Conservation (phyloP, 164 flowering plant genomes). For the Nelumbo lutea region DNA sequence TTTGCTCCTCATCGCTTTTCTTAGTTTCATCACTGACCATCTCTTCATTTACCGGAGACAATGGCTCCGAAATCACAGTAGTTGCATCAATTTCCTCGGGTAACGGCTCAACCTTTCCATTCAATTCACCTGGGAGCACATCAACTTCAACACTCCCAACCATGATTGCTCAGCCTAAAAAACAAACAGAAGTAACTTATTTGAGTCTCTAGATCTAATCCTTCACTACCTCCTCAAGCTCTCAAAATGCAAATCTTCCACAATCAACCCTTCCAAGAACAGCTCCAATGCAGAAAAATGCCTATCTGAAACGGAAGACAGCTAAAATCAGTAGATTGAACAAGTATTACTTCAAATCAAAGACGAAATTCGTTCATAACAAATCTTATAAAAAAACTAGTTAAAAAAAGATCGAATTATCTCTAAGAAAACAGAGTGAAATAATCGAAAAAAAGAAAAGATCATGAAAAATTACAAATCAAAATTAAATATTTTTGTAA, state of each 20-base stretch:
- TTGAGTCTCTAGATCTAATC: neutral
- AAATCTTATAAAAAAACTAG: too few relatives aligned
- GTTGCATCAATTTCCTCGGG: slow-evolving; percentile 40
- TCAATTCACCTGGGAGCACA: neutral
- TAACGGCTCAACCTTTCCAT: slow-evolving; percentile 25
- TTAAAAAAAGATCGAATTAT: too few relatives aligned
- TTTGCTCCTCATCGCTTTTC: slow-evolving; percentile 14
- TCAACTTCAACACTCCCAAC: slow-evolving; percentile 22
- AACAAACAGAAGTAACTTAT: neutral
- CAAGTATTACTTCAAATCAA: too few relatives aligned
- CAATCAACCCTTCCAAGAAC: neutral
- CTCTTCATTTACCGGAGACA: slow-evolving; percentile 26
- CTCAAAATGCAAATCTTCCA: neutral
- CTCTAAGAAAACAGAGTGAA: too few relatives aligned
- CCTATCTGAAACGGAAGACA: neutral
- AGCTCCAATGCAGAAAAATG: neutral
- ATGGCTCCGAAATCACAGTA: slow-evolving; percentile 37
- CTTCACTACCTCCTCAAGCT: neutral
- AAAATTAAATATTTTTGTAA: too few relatives aligned
- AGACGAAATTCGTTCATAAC: too few relatives aligned
- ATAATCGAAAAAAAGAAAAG: too few relatives aligned
- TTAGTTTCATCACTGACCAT: slow-evolving; percentile 4
- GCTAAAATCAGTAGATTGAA: slow-evolving; percentile 1
- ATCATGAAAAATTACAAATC: too few relatives aligned
- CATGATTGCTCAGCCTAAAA: slow-evolving; percentile 14